phyloP scores from a whole-genome alignment of 2,329 filamentous ascomycete species.

The Neonectria neomacrospora region DNA sequence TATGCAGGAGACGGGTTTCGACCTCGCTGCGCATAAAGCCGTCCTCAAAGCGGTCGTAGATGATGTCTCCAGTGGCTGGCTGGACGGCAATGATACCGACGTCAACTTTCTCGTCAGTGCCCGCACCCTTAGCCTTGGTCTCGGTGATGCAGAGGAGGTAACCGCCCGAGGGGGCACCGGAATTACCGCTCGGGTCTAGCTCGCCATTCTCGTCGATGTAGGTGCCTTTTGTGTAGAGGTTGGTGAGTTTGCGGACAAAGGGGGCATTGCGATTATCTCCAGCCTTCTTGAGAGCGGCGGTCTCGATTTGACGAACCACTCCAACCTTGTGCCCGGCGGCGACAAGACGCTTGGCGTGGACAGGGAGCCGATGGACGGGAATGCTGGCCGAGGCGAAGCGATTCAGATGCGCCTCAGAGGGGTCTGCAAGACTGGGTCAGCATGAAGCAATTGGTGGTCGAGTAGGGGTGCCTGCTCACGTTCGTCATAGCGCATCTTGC shows the following conservation, averaged over 20 bases:
- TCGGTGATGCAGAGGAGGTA: slow-evolving; percentile 95
- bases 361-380: slow-evolving; percentile 87
- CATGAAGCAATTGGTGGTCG: not conserved
- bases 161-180: slow-evolving; percentile 71
- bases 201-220: slow-evolving; percentile 95
- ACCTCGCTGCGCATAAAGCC: slow-evolving; percentile 98
- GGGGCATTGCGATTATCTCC: slow-evolving; percentile 94
- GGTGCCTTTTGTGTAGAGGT: slow-evolving; percentile 97
- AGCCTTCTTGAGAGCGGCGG: slow-evolving; percentile 92
- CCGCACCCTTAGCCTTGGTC: slow-evolving; percentile 78
- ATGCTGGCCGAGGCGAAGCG: slow-evolving; percentile 96
- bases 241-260: slow-evolving; percentile 92
- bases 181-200: slow-evolving; percentile 64
- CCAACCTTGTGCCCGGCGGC: slow-evolving; percentile 95
- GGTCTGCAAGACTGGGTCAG: slow-evolving; percentile 60
- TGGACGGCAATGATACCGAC: slow-evolving; percentile 95
- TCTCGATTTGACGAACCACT: slow-evolving; percentile 93
- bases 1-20: slow-evolving; percentile 93
- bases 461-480: slow-evolving; percentile 59
- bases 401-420: slow-evolving; percentile 90
- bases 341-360: slow-evolving; percentile 93
- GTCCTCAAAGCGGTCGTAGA: slow-evolving; percentile 96
- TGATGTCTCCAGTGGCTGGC: slow-evolving; percentile 93
- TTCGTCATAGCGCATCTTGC: slow-evolving; percentile 94
- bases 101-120: slow-evolving; percentile 92